Evolutionary conservation across 495 filamentous ascomycete genomes (phyloP), one percentile per base, ranked within the genome.

Genomic region (Podospora comata): DNA sequence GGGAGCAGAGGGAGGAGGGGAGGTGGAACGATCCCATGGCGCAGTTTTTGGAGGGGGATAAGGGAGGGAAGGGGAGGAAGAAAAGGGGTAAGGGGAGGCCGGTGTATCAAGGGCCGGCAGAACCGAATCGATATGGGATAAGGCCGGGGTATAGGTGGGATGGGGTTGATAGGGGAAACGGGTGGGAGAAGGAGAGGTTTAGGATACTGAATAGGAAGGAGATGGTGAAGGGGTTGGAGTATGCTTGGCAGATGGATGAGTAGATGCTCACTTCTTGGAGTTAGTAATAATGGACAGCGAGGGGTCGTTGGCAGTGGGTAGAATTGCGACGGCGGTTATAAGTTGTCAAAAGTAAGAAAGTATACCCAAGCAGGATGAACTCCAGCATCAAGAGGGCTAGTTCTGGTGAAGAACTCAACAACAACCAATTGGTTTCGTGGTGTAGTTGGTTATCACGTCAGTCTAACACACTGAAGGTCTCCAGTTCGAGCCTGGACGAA

Each of bases 21-120:
- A 80, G 94, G 72, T 99, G 95, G 95, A 91, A 95, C 79, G 95
- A 99, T 82, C 96, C 95, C 9, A 94, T 94, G 74, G 90, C 90
- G 23, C 84, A 85, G 75, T 96, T 97, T 74, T 65, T 97, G 75
- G 87, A 81, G 2, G 68, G 68, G 1, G 58, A 84, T 68, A 85
- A 81, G 66, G 77, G 23, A 0, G 23, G 70, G 48, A 64, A 67
- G 62, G 54, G 68, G 73, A 66, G 34, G 77, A 89, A 90, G 44
- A 88, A 81, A n/a, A 62, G 7, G 58, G 16, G 70, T 71, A 56
- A 55, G 75, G 89, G 92, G 55, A 89, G 84, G 72, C 92, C 92
- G 61, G 73, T 93, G 23, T 99, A 97, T 78, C 81, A 87, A 69
- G 95, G 94, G 0, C 81, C 88, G 0, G 91, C 88, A 65, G 79